Conservation (phyloP, 2,329 filamentous ascomycete species). For the Phyllosticta citribraziliensis region DNA sequence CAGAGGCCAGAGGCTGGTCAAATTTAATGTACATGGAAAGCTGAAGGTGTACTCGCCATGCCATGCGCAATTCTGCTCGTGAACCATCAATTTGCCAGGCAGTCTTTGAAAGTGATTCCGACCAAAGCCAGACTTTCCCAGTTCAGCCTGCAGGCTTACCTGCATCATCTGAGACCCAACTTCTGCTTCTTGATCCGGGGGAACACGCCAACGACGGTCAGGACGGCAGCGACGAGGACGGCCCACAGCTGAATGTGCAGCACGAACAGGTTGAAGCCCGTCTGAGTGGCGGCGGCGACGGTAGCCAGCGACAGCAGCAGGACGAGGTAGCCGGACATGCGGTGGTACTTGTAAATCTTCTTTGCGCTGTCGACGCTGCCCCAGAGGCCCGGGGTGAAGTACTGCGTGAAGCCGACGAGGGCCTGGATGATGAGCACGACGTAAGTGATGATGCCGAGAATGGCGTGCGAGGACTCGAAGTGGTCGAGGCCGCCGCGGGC, state of each 20-base stretch:
- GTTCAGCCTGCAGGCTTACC: background rate
- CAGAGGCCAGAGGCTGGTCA: background rate
- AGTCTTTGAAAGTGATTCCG: background rate
- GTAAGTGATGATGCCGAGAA: constrained; percentile 70
- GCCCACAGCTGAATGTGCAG: constrained; percentile 70
- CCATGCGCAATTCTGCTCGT: background rate
- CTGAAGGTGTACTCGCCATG: background rate
- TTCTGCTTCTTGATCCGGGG: constrained; percentile 77
- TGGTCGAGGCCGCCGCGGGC: constrained; percentile 54
- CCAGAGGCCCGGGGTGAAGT: constrained; percentile 62
- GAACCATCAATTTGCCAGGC: background rate
- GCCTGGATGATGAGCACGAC: constrained; percentile 63
- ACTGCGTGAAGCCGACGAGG: constrained; percentile 72
- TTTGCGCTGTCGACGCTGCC: constrained; percentile 73
- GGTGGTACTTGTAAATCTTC: constrained; percentile 82
- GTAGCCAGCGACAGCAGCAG: constrained; percentile 64
- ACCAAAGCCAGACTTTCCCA: background rate
- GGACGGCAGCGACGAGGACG: constrained; percentile 52
- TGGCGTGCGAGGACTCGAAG: constrained; percentile 72
- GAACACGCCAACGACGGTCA: constrained; percentile 62
- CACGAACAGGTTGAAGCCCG: constrained; percentile 59
- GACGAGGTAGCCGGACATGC: constrained; percentile 64
- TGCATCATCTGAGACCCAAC: constrained; percentile 46
- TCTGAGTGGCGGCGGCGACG: constrained; percentile 64
- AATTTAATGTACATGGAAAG: background rate